A percentile compares a stretch with the other conserved stretches of the same genome.
These are phyloP conservation scores for Aspergillus arachidicola DNA, from an alignment of 2,329 filamentous ascomycete genomes.

Conservation along the genomic window DNA sequence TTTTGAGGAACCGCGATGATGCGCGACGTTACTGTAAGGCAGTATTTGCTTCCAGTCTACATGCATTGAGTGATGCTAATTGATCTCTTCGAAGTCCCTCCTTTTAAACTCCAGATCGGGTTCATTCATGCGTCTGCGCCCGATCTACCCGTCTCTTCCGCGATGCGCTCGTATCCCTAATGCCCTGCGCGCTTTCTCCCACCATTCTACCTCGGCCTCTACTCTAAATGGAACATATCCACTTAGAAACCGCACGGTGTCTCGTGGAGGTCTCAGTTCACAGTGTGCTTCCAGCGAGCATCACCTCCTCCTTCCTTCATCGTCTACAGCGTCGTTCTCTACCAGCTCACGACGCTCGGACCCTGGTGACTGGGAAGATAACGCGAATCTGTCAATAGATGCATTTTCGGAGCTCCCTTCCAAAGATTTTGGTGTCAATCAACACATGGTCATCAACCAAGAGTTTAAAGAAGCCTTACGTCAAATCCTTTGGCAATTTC, in stretches of 20 bases:
- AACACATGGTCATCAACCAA: slow-evolving; percentile 93
- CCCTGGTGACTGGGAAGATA: slow-evolving; percentile 71
- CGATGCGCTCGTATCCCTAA: slow-evolving; percentile 20
- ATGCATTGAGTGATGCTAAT: slow-evolving; percentile 9
- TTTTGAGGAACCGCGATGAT: slow-evolving; percentile 24
- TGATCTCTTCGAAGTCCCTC: slow-evolving; percentile 23
- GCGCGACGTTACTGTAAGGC: slow-evolving; percentile 36
- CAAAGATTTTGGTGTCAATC: slow-evolving; percentile 86
- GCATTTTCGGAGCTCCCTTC: slow-evolving; percentile 77
- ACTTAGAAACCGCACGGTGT: slow-evolving; percentile 19
- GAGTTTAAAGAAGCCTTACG: slow-evolving; percentile 92
- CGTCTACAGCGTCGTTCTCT: slow-evolving; percentile 32
- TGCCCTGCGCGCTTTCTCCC: slow-evolving; percentile 34
- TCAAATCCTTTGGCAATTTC: slow-evolving; percentile 86
- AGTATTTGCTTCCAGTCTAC: not conserved
- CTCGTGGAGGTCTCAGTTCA: slow-evolving; percentile 17
- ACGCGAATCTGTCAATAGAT: slow-evolving; percentile 70
- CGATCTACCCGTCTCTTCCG: slow-evolving; percentile 20
- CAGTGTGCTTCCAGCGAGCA: slow-evolving; percentile 19
- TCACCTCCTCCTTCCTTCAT: slow-evolving; percentile 19
- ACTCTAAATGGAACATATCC: slow-evolving; percentile 14
- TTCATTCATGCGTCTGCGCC: slow-evolving; percentile 27
- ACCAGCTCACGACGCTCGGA: slow-evolving; percentile 35
- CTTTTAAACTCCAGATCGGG: slow-evolving; percentile 23
- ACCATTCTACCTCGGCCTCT: slow-evolving; percentile 25